Evolutionary conservation across 2,329 filamentous ascomycete species (phyloP), one percentile per base, ranked within the genome.

Genomic region (Dendrostoma leiphaemia): DNA sequence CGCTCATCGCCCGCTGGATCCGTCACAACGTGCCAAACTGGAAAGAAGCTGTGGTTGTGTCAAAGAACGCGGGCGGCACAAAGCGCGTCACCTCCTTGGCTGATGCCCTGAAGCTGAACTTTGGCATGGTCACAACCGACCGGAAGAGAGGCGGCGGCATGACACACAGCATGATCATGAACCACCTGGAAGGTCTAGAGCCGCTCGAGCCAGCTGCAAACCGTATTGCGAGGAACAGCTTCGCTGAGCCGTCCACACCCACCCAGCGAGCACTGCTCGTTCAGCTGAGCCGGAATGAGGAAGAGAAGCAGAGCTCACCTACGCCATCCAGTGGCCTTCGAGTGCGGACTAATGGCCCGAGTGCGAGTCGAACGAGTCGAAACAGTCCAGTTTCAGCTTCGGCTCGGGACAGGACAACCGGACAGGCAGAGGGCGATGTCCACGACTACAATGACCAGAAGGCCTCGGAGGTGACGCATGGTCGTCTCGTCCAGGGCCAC

Each of bases 41-140:
- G 94, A 84, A 80, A 59, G 88, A 97, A 62, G 91, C 91, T 9
- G 94, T 99, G 6, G 92, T 97, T 15, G 94, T 99, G 21, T 97
- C 93, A 67, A 99, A 99, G 77, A 99, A 99, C 67, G 90, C 94
- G 2, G 94, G 94, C 53, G 94, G 94, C 55, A 97, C 94, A 46
- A 99, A 99, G 77, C 84, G 94, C 61, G 94, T 97, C 35, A 99
- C 94, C 13, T 97, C 93, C 26, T 78, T 99, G 51, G 94, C 94
- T 58, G 94, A 99, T 74, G 91, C 91, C 2, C 74, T 99, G 63
- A 97, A 97, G 79, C 83, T 99, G 63, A 97, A 95, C 76, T 99
- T 99, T 63, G 94, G 94, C 62, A 91, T 99, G 67, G 91, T 99
- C 52, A 95, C 90, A 3, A 95, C 91, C 6, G 91, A 95, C 63